Base-by-base conservation (phyloP, 257 asterid species). In the Rehmannia glutinosa region DNA sequence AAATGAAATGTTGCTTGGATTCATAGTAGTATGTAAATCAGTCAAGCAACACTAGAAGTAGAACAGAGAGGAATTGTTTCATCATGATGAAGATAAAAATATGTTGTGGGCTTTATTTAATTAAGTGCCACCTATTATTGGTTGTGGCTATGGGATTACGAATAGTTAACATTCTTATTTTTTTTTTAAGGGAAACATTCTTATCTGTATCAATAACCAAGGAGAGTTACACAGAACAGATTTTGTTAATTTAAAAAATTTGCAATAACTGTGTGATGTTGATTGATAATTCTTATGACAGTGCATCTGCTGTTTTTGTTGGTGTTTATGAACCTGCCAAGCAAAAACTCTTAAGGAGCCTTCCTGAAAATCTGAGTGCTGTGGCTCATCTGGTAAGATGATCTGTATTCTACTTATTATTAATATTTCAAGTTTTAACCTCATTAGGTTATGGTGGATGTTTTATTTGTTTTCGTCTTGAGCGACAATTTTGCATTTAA, bases 271-370 rank as follows among this genome's bases (percentile, higher is more conserved):
- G 39, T 45, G 28, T 53, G 21, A 20, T 42, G 67, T 68, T 6
- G 69, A 70, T 68, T 67, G 46, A 64, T 36, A 60, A 49, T 61
- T 72, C 72, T 33, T 71, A 46, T 65, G 66, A 45, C 92, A 93
- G 98, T 74, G 98, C 98, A 41, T 93, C 98, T 71, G 98, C 98
- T 74, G 73, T 90, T 70, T 93, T 93, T 69, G 84, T 93, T 79
- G 98, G 98, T 51, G 96, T 93, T 32, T 93, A 93, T 85, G 98
- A 93, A 79, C 97, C 98, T 50, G 83, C 94, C 70, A 93, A 93
- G 85, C 89, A 90, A 73, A 86, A 86, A 66, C 82, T 93, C 43
- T 73, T 93, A 79, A 84, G 80, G 85, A 65, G 74, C 50, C 24
- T 93, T 13, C 98, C 98, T 19, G 97, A 90, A 70, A 87, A 93